These are phyloP conservation scores for Yarrowia osloensis DNA, from an alignment of 805 yeast genomes.

Conservation along the genomic window DNA sequence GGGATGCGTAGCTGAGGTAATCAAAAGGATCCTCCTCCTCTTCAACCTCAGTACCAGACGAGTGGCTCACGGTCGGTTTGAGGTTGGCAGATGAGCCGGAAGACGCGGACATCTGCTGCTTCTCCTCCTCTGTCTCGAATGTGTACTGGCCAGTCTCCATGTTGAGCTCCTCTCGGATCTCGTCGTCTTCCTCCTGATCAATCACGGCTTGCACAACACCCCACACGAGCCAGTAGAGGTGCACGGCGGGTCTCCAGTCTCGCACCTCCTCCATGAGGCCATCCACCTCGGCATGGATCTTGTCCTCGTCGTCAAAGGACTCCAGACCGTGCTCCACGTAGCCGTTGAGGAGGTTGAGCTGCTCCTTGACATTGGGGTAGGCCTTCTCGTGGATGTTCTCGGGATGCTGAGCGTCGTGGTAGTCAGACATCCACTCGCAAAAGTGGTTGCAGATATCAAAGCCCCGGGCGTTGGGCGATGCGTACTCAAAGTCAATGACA, in stretches of 20 bases:
- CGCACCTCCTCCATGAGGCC: constrained; percentile 63
- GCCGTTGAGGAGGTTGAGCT: constrained; percentile 69
- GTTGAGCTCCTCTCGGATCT: constrained; percentile 40
- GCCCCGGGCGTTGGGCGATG: constrained; percentile 88
- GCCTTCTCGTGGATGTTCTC: constrained; percentile 56
- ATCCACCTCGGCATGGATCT: constrained; percentile 50
- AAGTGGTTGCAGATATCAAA: constrained; percentile 92
- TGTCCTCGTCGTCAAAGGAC: constrained; percentile 42
- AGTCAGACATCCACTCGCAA: constrained; percentile 96
- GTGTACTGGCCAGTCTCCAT: constrained; percentile 47
- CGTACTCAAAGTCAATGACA: constrained; percentile 95
- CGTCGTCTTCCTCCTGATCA: constrained; percentile 46
- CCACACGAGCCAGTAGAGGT: constrained; percentile 87
- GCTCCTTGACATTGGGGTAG: constrained; percentile 71
- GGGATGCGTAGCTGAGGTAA: constrained; percentile 70
- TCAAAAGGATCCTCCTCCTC: constrained; percentile 68
- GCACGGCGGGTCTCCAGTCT: constrained; percentile 79
- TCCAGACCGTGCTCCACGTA: constrained; percentile 60
- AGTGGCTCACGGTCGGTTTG: constrained; percentile 34
- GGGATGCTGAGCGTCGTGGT: constrained; percentile 61
- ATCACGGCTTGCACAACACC: constrained; percentile 77
- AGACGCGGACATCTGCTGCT: constrained; percentile 50
- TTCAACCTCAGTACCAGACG: constrained; percentile 39
- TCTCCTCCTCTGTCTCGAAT: constrained; percentile 52
- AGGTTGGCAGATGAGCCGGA: constrained; percentile 35